Conservation (phyloP, 257 asterid genomes). For the Gentiana macrophylla region DNA sequence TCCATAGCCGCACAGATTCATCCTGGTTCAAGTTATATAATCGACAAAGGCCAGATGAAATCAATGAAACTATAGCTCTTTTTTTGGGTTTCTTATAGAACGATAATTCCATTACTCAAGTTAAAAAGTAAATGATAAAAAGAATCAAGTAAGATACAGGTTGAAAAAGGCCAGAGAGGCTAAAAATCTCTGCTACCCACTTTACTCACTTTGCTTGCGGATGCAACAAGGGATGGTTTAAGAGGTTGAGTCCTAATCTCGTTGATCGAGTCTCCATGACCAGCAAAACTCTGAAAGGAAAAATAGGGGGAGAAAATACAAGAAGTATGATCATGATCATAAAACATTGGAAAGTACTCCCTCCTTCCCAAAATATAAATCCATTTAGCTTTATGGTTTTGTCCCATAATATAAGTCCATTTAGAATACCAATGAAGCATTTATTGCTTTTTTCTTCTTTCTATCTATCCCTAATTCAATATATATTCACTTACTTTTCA, state of each 20-base stretch:
- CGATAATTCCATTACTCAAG: no score
- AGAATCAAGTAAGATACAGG: background rate
- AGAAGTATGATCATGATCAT: background rate
- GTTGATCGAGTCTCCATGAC: slow-evolving; percentile 93
- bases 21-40: slow-evolving; percentile 36
- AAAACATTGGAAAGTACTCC: no score
- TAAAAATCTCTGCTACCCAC: background rate
- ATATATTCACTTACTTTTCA: no score
- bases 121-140: background rate
- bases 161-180: slow-evolving; percentile 4
- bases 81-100: no score
- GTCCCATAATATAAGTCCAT: no score
- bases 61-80: no score
- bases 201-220: slow-evolving; percentile 85
- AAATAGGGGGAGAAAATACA: background rate
- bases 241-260: slow-evolving; percentile 86
- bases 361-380: no score
- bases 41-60: background rate
- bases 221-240: slow-evolving; percentile 84
- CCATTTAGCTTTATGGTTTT: no score
- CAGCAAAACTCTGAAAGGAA: slow-evolving; percentile 73
- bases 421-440: no score
- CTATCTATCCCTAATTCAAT: no score
- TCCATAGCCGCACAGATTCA: slow-evolving; percentile 98
- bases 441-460: no score